A percentile compares a stretch with the other conserved stretches of the same genome.
phyloP scores from a whole-genome alignment of 352 stramenopile species.

The Paralagenidium karlingii region DNA sequence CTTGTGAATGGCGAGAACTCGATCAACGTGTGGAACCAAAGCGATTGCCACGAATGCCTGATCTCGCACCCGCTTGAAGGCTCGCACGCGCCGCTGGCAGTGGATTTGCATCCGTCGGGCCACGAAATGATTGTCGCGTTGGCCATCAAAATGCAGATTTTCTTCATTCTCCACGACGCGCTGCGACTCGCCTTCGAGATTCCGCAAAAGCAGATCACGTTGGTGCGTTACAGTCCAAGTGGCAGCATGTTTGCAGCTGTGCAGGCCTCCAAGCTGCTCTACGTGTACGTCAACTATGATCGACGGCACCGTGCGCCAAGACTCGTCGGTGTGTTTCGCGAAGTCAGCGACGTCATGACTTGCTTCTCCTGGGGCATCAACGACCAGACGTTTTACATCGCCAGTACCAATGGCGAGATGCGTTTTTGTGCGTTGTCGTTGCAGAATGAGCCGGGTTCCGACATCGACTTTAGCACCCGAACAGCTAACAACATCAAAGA shows the following conservation, averaged over 20 bases:
- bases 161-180: constrained; percentile 42
- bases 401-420: constrained; percentile 15
- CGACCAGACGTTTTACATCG: constrained; percentile 36
- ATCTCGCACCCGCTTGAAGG: constrained; percentile 32
- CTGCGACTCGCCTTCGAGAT: constrained; percentile 52
- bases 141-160: constrained; percentile 39
- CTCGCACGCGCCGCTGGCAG: constrained; percentile 15
- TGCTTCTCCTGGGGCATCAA: constrained; percentile 26
- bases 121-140: constrained; percentile 40
- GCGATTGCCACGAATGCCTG: constrained; percentile 41
- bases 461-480: background rate
- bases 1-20: constrained; percentile 21
- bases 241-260: constrained; percentile 31
- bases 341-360: constrained; percentile 24
- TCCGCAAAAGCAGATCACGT: constrained; percentile 37
- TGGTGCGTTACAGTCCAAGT: constrained; percentile 46
- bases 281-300: constrained; percentile 32
- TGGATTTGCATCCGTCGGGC: constrained; percentile 43
- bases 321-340: constrained; percentile 25
- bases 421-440: constrained; percentile 23
- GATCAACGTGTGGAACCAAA: constrained; percentile 50
- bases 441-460: constrained; percentile 12
- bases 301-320: constrained; percentile 30
- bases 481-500: too few species aligned
- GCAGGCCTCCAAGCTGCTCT: constrained; percentile 25